Evolutionary conservation across 208 protist species (phyloP).

Genomic region (Sergeia podlipaevii): DNA sequence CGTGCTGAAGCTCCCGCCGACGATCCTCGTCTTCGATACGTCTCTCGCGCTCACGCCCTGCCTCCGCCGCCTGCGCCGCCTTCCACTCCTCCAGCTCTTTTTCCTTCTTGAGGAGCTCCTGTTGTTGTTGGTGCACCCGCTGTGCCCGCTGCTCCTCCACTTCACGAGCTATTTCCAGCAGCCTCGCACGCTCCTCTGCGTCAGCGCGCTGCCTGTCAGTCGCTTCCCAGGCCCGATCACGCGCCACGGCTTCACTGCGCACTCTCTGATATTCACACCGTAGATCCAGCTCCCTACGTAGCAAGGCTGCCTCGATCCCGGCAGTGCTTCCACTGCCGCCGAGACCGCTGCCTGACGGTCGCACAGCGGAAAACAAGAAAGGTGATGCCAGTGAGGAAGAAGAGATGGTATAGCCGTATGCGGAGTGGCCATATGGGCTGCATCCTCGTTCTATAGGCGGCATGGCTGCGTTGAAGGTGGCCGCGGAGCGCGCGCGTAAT

Average conservation of each 20-base stretch:
- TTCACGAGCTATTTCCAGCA: constrained; percentile 41
- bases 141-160: constrained; percentile 58
- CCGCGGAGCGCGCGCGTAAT: constrained; percentile 19
- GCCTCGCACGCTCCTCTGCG: constrained; percentile 46
- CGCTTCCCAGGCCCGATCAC: constrained; percentile 20
- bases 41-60: constrained; percentile 36
- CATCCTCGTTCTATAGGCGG: constrained; percentile 33
- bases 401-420: no score
- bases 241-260: constrained; percentile 47
- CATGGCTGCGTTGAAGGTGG: constrained; percentile 51
- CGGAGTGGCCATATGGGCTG: background rate
- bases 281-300: constrained; percentile 64
- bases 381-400: background rate
- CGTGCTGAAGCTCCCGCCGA: constrained; percentile 57
- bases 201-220: constrained; percentile 39
- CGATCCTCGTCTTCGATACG: constrained; percentile 65
- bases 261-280: constrained; percentile 58
- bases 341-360: background rate
- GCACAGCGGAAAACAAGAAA: background rate
- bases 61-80: constrained; percentile 46
- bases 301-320: constrained; percentile 42
- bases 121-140: constrained; percentile 61
- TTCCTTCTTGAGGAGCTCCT: constrained; percentile 64
- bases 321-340: background rate
- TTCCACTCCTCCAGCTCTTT: constrained; percentile 86